Evolutionary conservation across 495 filamentous ascomycete species (phyloP).

Genomic region (Echria macrotheca): DNA sequence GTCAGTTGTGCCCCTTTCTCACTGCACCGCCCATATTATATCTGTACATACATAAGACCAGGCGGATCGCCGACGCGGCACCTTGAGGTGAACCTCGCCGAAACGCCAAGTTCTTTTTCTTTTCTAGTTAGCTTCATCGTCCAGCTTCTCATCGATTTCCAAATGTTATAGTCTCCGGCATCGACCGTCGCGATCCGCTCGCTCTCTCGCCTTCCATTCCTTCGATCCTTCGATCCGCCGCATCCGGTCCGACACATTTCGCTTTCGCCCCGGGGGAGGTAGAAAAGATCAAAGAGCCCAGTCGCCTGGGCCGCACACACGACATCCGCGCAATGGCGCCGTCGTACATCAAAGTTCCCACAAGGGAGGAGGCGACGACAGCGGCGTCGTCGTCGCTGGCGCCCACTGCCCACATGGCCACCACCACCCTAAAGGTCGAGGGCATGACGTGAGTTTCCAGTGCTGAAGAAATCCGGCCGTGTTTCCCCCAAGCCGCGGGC

Average conservation of each 20-base stretch:
- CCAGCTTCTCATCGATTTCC: conserved; percentile 5
- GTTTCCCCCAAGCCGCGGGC: no score
- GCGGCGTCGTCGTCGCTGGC: conserved; percentile 24
- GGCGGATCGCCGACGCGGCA: no score
- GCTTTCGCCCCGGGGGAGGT: background rate
- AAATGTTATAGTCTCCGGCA: conserved; percentile 2
- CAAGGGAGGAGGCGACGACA: conserved; percentile 22
- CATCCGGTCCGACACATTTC: background rate
- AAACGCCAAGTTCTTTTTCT: background rate
- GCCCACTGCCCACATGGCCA: conserved; percentile 62
- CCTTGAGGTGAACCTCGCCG: no score
- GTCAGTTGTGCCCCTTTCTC: background rate
- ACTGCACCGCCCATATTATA: background rate
- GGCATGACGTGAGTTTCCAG: conserved; percentile 69
- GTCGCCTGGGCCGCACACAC: no score
- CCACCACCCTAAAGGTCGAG: conserved; percentile 81
- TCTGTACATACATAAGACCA: no score
- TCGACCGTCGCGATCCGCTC: background rate
- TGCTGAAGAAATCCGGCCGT: no score
- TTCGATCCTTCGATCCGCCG: background rate
- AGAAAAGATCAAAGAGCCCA: no score
- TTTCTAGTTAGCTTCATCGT: conserved; percentile 6
- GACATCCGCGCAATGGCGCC: conserved; percentile 43
- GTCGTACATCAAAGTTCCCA: conserved; percentile 38
- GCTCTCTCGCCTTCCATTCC: background rate